Evolutionary conservation across 1,139 yeast species (phyloP).

Genomic region (Hyphopichia wangnamkhiaoensis): DNA sequence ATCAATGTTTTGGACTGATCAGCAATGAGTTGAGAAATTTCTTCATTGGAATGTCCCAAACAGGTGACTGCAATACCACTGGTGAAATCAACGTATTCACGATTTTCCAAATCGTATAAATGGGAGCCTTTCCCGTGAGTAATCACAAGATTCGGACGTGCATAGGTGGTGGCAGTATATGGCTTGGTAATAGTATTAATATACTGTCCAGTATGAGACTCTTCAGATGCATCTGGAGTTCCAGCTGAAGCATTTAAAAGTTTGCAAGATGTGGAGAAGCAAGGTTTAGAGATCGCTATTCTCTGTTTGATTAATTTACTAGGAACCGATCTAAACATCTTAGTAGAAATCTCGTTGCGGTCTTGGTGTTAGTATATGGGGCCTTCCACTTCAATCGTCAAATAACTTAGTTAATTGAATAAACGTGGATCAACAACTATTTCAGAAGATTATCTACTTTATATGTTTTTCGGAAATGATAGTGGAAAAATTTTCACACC

Average conservation of each 20-base stretch:
- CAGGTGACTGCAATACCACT: slow-evolving; percentile 98
- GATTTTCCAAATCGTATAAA: slow-evolving; percentile 75
- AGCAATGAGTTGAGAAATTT: slow-evolving; percentile 64
- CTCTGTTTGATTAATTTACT: background rate
- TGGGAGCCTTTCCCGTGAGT: slow-evolving; percentile 73
- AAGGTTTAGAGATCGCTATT: background rate
- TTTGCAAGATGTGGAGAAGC: background rate
- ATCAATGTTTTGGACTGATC: slow-evolving; percentile 74
- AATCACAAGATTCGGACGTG: slow-evolving; percentile 73
- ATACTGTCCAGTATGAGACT: slow-evolving; percentile 30
- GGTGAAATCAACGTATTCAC: slow-evolving; percentile 82
- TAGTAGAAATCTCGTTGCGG: no score
- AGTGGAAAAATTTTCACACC: slow-evolving; percentile 4
- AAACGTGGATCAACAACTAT: no score
- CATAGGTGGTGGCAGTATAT: slow-evolving; percentile 77
- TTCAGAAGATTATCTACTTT: no score
- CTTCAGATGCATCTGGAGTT: slow-evolving; percentile 16
- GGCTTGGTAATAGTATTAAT: slow-evolving; percentile 45
- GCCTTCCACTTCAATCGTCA: no score
- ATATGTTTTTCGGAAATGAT: no score
- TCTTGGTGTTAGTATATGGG: no score
- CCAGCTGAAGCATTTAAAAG: background rate
- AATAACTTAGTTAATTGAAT: no score
- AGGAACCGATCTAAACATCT: slow-evolving; percentile 4
- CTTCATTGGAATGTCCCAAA: slow-evolving; percentile 82